These are phyloP conservation scores for Diatrype stigma DNA, from an alignment of 2,329 filamentous ascomycete genomes.

Conservation along the genomic window DNA sequence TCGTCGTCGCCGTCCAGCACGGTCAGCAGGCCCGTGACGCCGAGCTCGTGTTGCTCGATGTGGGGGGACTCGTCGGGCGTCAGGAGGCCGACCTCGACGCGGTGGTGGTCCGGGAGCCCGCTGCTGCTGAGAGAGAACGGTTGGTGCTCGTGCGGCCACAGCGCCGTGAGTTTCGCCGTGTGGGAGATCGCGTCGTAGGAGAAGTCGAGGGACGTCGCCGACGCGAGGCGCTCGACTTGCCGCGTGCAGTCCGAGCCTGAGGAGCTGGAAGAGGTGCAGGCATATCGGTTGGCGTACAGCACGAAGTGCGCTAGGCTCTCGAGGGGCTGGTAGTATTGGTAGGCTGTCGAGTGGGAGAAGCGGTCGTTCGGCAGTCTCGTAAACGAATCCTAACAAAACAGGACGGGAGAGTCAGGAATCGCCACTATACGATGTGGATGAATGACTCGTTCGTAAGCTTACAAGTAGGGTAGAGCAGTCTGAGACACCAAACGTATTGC, in stretches of 20 bases:
- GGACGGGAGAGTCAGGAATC: too few relatives aligned
- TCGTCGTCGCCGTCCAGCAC: slow-evolving; percentile 66
- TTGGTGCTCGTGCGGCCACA: slow-evolving; percentile 52
- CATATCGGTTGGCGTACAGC: slow-evolving; percentile 40
- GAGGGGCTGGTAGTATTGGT: slow-evolving; percentile 68
- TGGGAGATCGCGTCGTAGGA: slow-evolving; percentile 66
- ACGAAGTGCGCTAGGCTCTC: slow-evolving; percentile 52
- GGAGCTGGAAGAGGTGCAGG: slow-evolving; percentile 29
- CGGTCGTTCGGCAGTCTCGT: slow-evolving; percentile 51
- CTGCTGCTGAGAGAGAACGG: slow-evolving; percentile 32
- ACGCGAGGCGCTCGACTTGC: slow-evolving; percentile 19
- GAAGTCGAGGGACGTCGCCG: slow-evolving; percentile 60
- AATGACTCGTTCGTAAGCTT: slow-evolving; percentile 30
- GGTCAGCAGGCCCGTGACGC: slow-evolving; percentile 72
- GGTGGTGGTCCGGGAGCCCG: slow-evolving; percentile 34
- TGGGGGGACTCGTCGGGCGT: slow-evolving; percentile 56
- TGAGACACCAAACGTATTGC: slow-evolving; percentile 28
- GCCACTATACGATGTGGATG: slow-evolving; percentile 56
- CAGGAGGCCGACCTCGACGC: slow-evolving; percentile 79
- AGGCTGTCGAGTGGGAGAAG: slow-evolving; percentile 58
- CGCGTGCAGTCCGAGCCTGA: slow-evolving; percentile 19
- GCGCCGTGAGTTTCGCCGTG: slow-evolving; percentile 58
- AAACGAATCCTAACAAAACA: slow-evolving; percentile 59
- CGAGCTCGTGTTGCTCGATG: slow-evolving; percentile 68
- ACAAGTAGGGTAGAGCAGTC: slow-evolving; percentile 32